These are phyloP conservation scores for Arachnopeziza araneosa DNA, from an alignment of 2,329 filamentous ascomycete species.

Conservation along the genomic window DNA sequence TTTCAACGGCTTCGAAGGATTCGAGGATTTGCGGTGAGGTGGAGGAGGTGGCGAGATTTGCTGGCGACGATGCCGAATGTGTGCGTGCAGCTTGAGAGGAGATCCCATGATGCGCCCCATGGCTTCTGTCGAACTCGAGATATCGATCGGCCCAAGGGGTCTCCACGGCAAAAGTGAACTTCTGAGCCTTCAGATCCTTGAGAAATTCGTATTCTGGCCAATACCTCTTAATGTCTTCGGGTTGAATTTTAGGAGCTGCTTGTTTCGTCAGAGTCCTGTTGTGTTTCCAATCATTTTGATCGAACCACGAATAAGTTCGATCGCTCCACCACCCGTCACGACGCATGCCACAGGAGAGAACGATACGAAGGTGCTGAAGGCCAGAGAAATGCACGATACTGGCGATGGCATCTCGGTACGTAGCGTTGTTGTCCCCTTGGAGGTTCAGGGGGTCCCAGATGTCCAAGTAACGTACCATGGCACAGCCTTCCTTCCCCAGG, in stretches of 20 bases:
- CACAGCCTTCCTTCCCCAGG: slow-evolving; percentile 4
- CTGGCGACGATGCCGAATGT: slow-evolving; percentile 1
- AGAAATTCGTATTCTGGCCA: slow-evolving; percentile 5
- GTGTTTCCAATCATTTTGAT: slow-evolving; percentile 3
- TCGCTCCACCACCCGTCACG: background rate
- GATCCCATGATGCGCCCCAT: slow-evolving; percentile 3
- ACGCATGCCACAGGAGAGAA: slow-evolving; percentile 1
- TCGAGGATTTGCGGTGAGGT: background rate
- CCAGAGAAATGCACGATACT: slow-evolving; percentile 1
- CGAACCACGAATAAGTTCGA: slow-evolving; percentile 3
- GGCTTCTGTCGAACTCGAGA: slow-evolving; percentile 3
- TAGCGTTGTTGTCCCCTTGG: background rate
- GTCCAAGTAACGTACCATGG: slow-evolving; percentile 4
- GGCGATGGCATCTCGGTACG: slow-evolving; percentile 2
- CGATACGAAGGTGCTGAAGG: slow-evolving; percentile 5
- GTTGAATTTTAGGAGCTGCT: slow-evolving; percentile 2
- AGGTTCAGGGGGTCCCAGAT: background rate
- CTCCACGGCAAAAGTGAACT: background rate
- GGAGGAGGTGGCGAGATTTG: background rate
- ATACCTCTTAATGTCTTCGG: slow-evolving; percentile 2
- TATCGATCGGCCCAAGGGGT: background rate
- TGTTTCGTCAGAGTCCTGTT: slow-evolving; percentile 3
- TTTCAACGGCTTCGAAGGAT: slow-evolving; percentile 1
- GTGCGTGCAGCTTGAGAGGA: slow-evolving; percentile 1
- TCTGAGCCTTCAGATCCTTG: background rate